phyloP scores from a whole-genome alignment of 2,329 filamentous ascomycete genomes.

The Xylaria sp. region DNA sequence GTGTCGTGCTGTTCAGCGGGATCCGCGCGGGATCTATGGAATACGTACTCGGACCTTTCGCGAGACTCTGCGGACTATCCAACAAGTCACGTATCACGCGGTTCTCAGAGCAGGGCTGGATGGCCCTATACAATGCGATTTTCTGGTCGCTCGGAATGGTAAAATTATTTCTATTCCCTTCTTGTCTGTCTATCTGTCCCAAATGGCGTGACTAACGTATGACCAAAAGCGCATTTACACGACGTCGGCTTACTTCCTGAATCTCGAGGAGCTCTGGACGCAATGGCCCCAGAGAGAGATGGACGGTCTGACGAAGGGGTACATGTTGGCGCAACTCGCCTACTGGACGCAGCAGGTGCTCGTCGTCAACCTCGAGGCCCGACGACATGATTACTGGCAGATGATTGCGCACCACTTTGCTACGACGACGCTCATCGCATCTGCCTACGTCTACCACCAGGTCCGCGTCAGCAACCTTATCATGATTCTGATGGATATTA shows the following conservation, averaged over 20 bases:
- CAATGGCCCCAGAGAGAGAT: conserved; percentile 77
- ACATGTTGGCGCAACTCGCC: conserved; percentile 82
- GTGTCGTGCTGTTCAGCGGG: conserved; percentile 76
- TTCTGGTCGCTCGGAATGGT: conserved; percentile 84
- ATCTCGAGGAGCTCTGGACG: conserved; percentile 72
- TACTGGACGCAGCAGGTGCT: conserved; percentile 93
- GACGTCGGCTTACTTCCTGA: conserved; percentile 70
- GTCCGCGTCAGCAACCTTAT: conserved; percentile 83
- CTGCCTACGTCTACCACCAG: conserved; percentile 78
- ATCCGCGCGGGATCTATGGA: conserved; percentile 79
- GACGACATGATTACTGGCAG: conserved; percentile 87
- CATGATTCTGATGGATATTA: conserved; percentile 84
- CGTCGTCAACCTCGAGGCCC: conserved; percentile 87
- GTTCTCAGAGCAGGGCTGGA: conserved; percentile 90
- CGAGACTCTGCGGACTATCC: conserved; percentile 62
- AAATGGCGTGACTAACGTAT: no score
- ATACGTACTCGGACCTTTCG: conserved; percentile 76
- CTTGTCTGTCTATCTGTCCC: not conserved
- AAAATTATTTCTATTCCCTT: conserved; percentile 15
- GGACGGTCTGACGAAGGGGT: conserved; percentile 70
- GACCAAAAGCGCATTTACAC: conserved; percentile 65
- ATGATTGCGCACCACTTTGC: conserved; percentile 93
- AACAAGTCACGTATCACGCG: conserved; percentile 69
- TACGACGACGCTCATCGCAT: conserved; percentile 70
- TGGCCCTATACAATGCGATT: conserved; percentile 72